Conservation (phyloP, 805 yeast genomes). For the Barnettozyma californica region DNA sequence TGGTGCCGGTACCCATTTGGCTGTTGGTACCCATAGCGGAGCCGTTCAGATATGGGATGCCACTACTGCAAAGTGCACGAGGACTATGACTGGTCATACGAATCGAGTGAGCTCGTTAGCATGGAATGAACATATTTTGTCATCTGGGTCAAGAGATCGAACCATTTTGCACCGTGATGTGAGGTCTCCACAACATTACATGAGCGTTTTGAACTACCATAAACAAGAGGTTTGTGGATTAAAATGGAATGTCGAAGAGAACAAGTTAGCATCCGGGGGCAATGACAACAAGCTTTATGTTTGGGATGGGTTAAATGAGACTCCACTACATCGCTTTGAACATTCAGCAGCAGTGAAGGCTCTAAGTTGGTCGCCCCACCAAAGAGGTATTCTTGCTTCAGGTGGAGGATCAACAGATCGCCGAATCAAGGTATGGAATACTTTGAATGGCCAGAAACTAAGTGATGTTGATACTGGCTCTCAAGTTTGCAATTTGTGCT, state of each 20-base stretch:
- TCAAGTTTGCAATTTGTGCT: slow-evolving; percentile 88
- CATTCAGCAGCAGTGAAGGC: slow-evolving; percentile 97
- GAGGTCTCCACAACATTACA: slow-evolving; percentile 75
- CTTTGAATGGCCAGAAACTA: slow-evolving; percentile 65
- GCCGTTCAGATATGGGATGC: slow-evolving; percentile 95
- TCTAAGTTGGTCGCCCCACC: slow-evolving; percentile 96
- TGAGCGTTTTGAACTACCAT: slow-evolving; percentile 67
- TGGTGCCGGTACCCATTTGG: slow-evolving; percentile 89
- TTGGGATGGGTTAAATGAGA: slow-evolving; percentile 72
- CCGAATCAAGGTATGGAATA: slow-evolving; percentile 87
- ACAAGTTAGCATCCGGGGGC: slow-evolving; percentile 92
- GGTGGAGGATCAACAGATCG: slow-evolving; percentile 98
- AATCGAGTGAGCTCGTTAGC: slow-evolving; percentile 82
- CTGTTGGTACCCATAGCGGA: slow-evolving; percentile 86
- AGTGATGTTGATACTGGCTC: slow-evolving; percentile 92
- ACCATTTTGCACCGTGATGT: slow-evolving; percentile 88
- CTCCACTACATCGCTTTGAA: slow-evolving; percentile 73
- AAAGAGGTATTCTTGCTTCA: slow-evolving; percentile 84
- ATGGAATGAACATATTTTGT: slow-evolving; percentile 88
- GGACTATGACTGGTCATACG: slow-evolving; percentile 90
- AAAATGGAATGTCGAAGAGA: slow-evolving; percentile 87
- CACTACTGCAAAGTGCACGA: slow-evolving; percentile 67
- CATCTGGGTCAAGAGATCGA: slow-evolving; percentile 85
- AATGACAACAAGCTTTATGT: slow-evolving; percentile 84
- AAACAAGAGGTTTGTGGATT: slow-evolving; percentile 95